Evolutionary conservation across 1,284 basidiomycete genomes (phyloP).

Genomic region (Xerocomus minutiporus): DNA sequence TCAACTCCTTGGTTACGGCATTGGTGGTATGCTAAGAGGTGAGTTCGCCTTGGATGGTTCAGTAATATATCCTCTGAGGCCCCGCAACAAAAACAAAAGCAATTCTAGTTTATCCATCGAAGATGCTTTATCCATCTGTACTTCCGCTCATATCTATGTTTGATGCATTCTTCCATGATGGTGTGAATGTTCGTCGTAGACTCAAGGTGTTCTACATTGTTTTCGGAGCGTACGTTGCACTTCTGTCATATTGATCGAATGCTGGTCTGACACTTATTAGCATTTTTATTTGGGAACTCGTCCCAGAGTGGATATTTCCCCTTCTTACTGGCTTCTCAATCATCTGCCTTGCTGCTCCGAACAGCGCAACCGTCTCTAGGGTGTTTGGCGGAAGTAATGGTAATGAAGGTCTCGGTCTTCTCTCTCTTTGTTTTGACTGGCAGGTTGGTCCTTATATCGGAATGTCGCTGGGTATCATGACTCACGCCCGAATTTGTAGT

Average conservation of each 20-base stretch:
- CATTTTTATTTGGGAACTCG: constrained; percentile 50
- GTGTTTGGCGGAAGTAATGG: constrained; percentile 60
- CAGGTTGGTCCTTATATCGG: constrained; percentile 24
- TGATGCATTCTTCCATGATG: constrained; percentile 52
- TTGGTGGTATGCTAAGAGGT: constrained; percentile 58
- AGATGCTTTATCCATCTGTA: constrained; percentile 54
- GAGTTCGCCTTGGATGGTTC: constrained; percentile 20
- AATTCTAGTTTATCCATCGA: constrained; percentile 61
- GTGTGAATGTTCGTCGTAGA: constrained; percentile 40
- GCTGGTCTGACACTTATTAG: constrained; percentile 15
- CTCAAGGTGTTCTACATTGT: constrained; percentile 49
- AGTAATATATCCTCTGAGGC: background rate
- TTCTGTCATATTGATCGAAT: background rate
- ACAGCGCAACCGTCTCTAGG: constrained; percentile 44
- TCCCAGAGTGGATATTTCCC: constrained; percentile 51
- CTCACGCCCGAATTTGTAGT: constrained; percentile 29
- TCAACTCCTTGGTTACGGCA: constrained; percentile 58
- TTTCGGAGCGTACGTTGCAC: constrained; percentile 36
- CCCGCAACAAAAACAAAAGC: constrained; percentile 32
- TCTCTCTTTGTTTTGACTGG: constrained; percentile 58
- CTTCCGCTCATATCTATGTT: constrained; percentile 56
- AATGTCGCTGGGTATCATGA: background rate
- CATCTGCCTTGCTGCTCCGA: constrained; percentile 55
- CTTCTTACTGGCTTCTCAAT: constrained; percentile 49
- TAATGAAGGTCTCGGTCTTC: constrained; percentile 52